These are phyloP conservation scores for Hanseniaspora opuntiae DNA, from an alignment of 805 yeast genomes.

Conservation along the genomic window DNA sequence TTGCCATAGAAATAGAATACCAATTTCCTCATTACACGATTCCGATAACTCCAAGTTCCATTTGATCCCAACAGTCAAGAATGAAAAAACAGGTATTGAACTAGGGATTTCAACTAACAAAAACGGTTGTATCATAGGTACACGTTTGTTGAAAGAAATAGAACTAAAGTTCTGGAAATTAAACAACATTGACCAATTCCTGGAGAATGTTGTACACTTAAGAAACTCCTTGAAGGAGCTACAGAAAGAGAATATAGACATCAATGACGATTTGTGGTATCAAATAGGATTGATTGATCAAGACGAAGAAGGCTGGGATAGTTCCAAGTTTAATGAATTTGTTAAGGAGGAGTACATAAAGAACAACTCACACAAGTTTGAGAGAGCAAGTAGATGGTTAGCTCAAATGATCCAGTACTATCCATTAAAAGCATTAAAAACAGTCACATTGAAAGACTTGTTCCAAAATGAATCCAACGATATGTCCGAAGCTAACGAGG, in stretches of 20 bases:
- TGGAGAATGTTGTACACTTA: conserved; percentile 55
- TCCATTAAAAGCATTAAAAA: conserved; percentile 55
- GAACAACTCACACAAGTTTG: conserved; percentile 38
- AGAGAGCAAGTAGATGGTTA: conserved; percentile 64
- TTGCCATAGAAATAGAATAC: conserved; percentile 57
- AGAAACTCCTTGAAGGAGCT: conserved; percentile 32
- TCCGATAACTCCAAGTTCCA: conserved; percentile 65
- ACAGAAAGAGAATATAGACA: conserved; percentile 15
- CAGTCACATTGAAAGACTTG: conserved; percentile 36
- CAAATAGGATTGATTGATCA: conserved; percentile 28
- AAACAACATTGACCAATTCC: conserved; percentile 50
- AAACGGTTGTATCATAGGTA: conserved; percentile 77
- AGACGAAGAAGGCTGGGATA: conserved; percentile 59
- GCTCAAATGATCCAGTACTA: conserved; percentile 83
- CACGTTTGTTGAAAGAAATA: conserved; percentile 63
- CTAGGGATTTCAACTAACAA: conserved; percentile 77
- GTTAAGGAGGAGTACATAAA: conserved; percentile 36
- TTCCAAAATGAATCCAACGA: conserved; percentile 10
- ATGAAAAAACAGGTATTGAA: conserved; percentile 45
- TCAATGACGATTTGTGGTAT: conserved; percentile 5
- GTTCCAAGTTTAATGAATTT: conserved; percentile 44
- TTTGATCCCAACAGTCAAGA: conserved; percentile 52
- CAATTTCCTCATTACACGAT: conserved; percentile 65
- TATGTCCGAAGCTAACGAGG: conserved; percentile 12
- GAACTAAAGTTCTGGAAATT: conserved; percentile 44